Percentiles rank a stretch among this genome's conserved stretches.
Evolutionary conservation across 2,329 filamentous ascomycete genomes (phyloP).

Genomic region (Trichoderma koningiopsis): DNA sequence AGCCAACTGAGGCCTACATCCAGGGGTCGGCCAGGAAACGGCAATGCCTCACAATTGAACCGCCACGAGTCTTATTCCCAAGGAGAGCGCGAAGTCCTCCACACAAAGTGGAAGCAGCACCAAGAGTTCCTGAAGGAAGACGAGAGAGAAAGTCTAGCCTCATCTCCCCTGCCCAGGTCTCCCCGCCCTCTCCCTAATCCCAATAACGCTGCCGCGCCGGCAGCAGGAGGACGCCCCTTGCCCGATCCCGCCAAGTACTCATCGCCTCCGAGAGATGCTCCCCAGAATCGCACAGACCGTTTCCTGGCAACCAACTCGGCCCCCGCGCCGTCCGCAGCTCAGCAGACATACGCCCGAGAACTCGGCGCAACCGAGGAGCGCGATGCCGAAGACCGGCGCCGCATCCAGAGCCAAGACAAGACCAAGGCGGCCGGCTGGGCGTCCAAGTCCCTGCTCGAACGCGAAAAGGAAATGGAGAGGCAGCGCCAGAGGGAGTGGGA

Average conservation of each 20-base stretch:
- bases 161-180: constrained; percentile 34
- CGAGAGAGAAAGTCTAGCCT: constrained; percentile 31
- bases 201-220: constrained; percentile 34
- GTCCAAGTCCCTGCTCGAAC: constrained; percentile 71
- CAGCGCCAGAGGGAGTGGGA: constrained; percentile 81
- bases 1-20: constrained; percentile 30
- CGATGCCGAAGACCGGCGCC: constrained; percentile 63
- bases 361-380: constrained; percentile 62
- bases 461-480: constrained; percentile 79
- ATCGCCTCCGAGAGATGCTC: constrained; percentile 29
- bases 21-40: constrained; percentile 30
- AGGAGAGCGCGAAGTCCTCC: constrained; percentile 66
- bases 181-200: constrained; percentile 50
- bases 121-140: constrained; percentile 40
- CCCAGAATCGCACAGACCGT: constrained; percentile 56
- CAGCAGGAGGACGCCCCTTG: constrained; percentile 53
- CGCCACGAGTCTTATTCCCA: constrained; percentile 65
- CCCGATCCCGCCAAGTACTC: constrained; percentile 50
- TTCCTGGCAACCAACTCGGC: constrained; percentile 59
- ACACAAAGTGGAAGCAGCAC: constrained; percentile 53
- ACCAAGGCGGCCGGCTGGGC: constrained; percentile 66
- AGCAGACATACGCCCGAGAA: constrained; percentile 57
- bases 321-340: constrained; percentile 44
- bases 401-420: constrained; percentile 58
- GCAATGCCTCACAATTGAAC: constrained; percentile 34